Conservation (phyloP, 2,329 filamentous ascomycete species). For the Passalora sequoiae region DNA sequence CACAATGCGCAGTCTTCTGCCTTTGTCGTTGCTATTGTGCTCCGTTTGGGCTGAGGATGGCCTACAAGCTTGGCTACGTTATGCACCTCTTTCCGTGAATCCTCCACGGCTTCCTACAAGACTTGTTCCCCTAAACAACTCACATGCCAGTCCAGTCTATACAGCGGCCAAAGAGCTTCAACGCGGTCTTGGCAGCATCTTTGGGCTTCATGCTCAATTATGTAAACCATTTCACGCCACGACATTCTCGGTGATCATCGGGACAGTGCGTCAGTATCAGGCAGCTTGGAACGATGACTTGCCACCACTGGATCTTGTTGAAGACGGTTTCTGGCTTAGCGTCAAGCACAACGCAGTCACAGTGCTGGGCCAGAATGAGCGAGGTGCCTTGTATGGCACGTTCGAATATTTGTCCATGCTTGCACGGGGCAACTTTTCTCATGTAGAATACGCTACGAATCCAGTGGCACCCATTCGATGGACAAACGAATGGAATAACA, state of each 20-base stretch:
- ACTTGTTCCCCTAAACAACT: slow-evolving; percentile 52
- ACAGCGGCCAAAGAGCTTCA: slow-evolving; percentile 52
- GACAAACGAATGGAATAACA: slow-evolving; percentile 70
- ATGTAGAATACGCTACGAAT: slow-evolving; percentile 48
- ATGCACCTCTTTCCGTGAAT: slow-evolving; percentile 52
- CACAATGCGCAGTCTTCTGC: too few relatives aligned
- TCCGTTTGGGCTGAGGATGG: slow-evolving; percentile 64
- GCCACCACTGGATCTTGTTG: slow-evolving; percentile 37
- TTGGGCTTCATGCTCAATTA: slow-evolving; percentile 42
- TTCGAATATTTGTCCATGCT: slow-evolving; percentile 64
- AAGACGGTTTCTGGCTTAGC: slow-evolving; percentile 59
- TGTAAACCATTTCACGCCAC: slow-evolving; percentile 23
- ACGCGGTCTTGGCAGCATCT: slow-evolving; percentile 53
- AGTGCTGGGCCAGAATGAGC: slow-evolving; percentile 62
- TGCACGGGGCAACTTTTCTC: slow-evolving; percentile 53
- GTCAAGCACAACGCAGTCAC: slow-evolving; percentile 45
- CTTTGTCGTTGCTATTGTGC: too few relatives aligned
- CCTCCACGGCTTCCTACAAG: slow-evolving; percentile 49
- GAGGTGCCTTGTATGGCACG: slow-evolving; percentile 63
- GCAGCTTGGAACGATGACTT: slow-evolving; percentile 29
- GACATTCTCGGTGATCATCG: slow-evolving; percentile 44
- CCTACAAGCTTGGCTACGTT: slow-evolving; percentile 59
- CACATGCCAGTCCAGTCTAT: slow-evolving; percentile 49
- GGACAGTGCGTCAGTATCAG: slow-evolving; percentile 44
- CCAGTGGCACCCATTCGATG: slow-evolving; percentile 60